phyloP scores from a whole-genome alignment of 495 filamentous ascomycete species.

The Chaetomium cochliodes region DNA sequence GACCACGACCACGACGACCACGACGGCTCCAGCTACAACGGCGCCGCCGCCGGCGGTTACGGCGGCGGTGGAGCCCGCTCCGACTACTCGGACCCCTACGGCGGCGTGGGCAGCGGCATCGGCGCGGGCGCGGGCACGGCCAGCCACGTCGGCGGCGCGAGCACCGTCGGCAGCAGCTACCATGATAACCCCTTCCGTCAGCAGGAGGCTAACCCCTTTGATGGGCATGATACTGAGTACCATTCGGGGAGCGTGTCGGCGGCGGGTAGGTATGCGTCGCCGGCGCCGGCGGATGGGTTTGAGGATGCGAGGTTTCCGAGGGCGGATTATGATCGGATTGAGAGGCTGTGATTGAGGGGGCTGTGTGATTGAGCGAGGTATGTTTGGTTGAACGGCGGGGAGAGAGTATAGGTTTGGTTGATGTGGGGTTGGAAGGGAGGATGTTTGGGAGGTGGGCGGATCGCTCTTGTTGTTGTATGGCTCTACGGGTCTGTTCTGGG shows the following conservation, averaged over 20 bases:
- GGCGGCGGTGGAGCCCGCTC: constrained; percentile 21
- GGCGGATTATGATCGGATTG: constrained; percentile 47
- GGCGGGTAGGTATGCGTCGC: constrained; percentile 37
- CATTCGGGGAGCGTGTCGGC: constrained; percentile 34
- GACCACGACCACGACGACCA: constrained; percentile 35
- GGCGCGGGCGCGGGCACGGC: constrained; percentile 8
- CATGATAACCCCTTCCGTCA: constrained; percentile 37
- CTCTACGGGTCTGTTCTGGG: background rate
- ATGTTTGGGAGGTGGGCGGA: background rate
- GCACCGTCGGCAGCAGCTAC: constrained; percentile 22
- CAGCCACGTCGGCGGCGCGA: constrained; percentile 19
- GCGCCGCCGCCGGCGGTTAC: constrained; percentile 8
- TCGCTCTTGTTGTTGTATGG: background rate
- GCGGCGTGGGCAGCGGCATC: constrained; percentile 8
- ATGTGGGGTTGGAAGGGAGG: no score
- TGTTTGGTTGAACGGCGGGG: background rate
- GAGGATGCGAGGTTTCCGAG: constrained; percentile 46
- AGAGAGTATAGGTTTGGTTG: background rate
- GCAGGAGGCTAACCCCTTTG: constrained; percentile 43
- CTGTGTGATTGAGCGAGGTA: background rate
- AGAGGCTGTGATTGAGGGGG: constrained; percentile 21
- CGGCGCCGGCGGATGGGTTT: constrained; percentile 39
- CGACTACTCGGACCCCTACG: constrained; percentile 40
- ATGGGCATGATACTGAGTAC: constrained; percentile 39
- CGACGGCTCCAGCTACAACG: constrained; percentile 15